Evolutionary conservation across 129 eudicot genomes (phyloP).

Genomic region (Tagetes erecta): DNA sequence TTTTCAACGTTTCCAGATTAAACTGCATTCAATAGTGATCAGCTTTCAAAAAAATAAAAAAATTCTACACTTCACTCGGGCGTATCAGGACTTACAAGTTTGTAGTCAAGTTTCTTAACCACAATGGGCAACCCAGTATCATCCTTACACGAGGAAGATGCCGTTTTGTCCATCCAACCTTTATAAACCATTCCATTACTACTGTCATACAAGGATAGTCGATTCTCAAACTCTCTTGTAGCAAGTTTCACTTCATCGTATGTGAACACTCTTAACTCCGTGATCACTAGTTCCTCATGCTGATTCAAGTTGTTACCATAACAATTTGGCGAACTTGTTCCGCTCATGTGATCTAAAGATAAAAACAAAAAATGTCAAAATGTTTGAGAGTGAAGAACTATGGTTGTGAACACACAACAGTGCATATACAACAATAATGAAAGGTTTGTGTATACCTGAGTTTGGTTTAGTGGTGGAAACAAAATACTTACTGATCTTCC

Average conservation of each 20-base stretch:
- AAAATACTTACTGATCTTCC: not conserved
- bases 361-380: no score
- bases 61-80: no score
- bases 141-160: constrained; percentile 42
- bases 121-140: constrained; percentile 49
- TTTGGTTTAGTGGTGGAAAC: not conserved
- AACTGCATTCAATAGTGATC: no score
- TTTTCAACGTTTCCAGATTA: not conserved
- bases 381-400: not conserved
- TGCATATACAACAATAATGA: not conserved
- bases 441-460: not conserved
- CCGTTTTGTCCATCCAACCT: constrained; percentile 53
- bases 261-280: constrained; percentile 43
- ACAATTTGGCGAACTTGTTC: not conserved
- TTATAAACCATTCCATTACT: constrained; percentile 47
- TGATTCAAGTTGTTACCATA: not conserved
- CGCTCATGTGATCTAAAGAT: not conserved
- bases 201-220: constrained; percentile 39
- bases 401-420: not conserved
- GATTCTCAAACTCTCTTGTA: constrained; percentile 46
- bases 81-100: constrained; percentile 38
- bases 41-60: no score
- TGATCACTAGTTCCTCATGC: constrained; percentile 11
- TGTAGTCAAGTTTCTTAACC: constrained; percentile 40
- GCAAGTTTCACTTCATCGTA: constrained; percentile 42